Evolutionary conservation across 345 rosid species (phyloP).

Genomic region (Triadica sebifera): DNA sequence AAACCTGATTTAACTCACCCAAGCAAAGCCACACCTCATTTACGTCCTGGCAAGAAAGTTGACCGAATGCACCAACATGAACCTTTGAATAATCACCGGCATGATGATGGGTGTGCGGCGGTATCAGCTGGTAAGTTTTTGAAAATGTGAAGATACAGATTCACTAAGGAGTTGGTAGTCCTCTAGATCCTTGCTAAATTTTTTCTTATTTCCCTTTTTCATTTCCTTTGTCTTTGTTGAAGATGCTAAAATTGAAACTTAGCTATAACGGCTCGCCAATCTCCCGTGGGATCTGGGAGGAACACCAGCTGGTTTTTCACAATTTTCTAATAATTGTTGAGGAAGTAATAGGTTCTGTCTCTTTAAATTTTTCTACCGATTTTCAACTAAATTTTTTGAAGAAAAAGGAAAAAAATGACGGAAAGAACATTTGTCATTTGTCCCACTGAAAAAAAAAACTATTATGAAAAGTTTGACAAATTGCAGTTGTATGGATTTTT

Average conservation of each 20-base stretch:
- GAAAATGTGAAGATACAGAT: slow-evolving; percentile 14
- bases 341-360: slow-evolving; percentile 21
- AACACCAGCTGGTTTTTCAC: slow-evolving; percentile 26
- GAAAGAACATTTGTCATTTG: neutral
- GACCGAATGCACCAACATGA: slow-evolving; percentile 46
- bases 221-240: slow-evolving; percentile 9
- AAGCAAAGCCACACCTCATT: slow-evolving; percentile 24
- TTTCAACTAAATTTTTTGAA: neutral
- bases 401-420: neutral
- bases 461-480: neutral
- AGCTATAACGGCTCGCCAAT: slow-evolving; percentile 19
- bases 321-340: slow-evolving; percentile 15
- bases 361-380: slow-evolving; percentile 11
- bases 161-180: slow-evolving; percentile 1
- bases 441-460: neutral
- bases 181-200: slow-evolving; percentile 7
- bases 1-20: slow-evolving; percentile 41
- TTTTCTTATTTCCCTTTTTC: neutral
- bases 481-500: too few relatives aligned
- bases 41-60: slow-evolving; percentile 42
- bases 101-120: slow-evolving; percentile 43
- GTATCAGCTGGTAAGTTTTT: slow-evolving; percentile 56
- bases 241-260: slow-evolving; percentile 23
- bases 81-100: slow-evolving; percentile 23
- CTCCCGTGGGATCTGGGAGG: slow-evolving; percentile 21